A percentile compares a stretch with the other conserved stretches of the same genome.
Evolutionary conservation across 2,329 filamentous ascomycete species (phyloP).

Genomic region (Apiospora marii): DNA sequence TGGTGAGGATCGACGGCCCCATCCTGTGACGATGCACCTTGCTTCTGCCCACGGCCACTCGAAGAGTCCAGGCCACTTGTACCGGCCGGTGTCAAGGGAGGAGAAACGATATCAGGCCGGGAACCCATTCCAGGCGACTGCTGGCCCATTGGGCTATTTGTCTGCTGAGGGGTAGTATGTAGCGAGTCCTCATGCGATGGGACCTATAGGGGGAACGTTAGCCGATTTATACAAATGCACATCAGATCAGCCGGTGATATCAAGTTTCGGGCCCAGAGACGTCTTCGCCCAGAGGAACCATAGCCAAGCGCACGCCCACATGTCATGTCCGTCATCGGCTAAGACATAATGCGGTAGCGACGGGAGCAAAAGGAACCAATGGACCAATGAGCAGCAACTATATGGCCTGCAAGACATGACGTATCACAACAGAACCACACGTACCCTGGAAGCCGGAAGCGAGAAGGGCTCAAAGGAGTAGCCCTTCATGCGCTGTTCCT

Average conservation of each 20-base stretch:
- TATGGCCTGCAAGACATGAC: not conserved
- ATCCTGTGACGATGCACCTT: slow-evolving; percentile 31
- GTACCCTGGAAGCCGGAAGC: slow-evolving; percentile 82
- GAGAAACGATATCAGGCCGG: slow-evolving; percentile 80
- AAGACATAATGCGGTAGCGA: not conserved
- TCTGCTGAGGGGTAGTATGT: slow-evolving; percentile 67
- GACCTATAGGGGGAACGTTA: slow-evolving; percentile 50
- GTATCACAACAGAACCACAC: slow-evolving; percentile 43
- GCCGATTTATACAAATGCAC: slow-evolving; percentile 6
- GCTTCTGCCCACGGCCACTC: slow-evolving; percentile 36
- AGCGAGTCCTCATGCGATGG: slow-evolving; percentile 68
- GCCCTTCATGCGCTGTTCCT: slow-evolving; percentile 83
- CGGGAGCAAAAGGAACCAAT: slow-evolving; percentile 13
- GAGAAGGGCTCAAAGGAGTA: slow-evolving; percentile 93
- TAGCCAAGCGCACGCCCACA: slow-evolving; percentile 2
- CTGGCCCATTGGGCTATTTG: slow-evolving; percentile 68
- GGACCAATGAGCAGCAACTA: not conserved
- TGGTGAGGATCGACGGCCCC: slow-evolving; percentile 40
- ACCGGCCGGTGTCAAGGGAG: slow-evolving; percentile 86
- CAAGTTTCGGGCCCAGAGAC: slow-evolving; percentile 2
- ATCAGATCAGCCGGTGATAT: slow-evolving; percentile 32
- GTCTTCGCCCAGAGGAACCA: not conserved
- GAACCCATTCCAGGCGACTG: slow-evolving; percentile 74
- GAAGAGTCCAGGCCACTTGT: slow-evolving; percentile 58
- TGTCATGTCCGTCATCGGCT: slow-evolving; percentile 22